Percentiles rank a stretch among this genome's conserved stretches.
Conservation (phyloP, 441 rosid genomes). For the Bocquillonia castaneifolia region DNA sequence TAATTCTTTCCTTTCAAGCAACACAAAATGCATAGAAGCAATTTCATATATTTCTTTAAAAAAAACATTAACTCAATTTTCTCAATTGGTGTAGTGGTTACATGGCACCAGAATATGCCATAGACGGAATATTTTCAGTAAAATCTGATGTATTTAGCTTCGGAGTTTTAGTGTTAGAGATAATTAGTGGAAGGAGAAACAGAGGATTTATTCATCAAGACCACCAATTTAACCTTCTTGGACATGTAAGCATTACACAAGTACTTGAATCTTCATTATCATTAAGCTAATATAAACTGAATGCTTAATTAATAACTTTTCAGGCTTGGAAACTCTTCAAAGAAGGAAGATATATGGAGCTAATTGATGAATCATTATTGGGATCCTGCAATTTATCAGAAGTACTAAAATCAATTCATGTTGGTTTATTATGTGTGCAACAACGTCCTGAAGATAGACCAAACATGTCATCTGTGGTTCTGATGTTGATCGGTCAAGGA, state of each 20-base stretch:
- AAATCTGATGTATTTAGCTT: slow-evolving; percentile 43
- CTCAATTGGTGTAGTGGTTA: slow-evolving; percentile 24
- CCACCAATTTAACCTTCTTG: slow-evolving; percentile 23
- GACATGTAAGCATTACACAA: slow-evolving; percentile 16
- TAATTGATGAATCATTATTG: neutral
- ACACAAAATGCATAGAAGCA: neutral
- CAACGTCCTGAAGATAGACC: slow-evolving; percentile 33
- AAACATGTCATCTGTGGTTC: slow-evolving; percentile 34
- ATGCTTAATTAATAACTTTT: no score
- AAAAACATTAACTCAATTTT: neutral
- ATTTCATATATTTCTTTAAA: neutral
- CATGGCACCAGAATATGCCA: slow-evolving; percentile 40
- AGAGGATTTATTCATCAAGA: slow-evolving; percentile 22
- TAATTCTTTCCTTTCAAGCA: neutral
- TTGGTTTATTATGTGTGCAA: slow-evolving; percentile 38
- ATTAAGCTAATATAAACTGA: no score
- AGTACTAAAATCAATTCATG: slow-evolving; percentile 24
- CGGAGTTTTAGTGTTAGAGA: slow-evolving; percentile 35
- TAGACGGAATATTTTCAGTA: slow-evolving; percentile 33
- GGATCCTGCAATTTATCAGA: slow-evolving; percentile 1
- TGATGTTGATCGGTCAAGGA: slow-evolving; percentile 33
- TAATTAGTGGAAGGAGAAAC: slow-evolving; percentile 31
- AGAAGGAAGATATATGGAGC: neutral
- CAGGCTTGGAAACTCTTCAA: no score
- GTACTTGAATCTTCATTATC: no score